Base-by-base conservation (phyloP, 1,139 yeast genomes). In the Sugiyamaella paludigena region DNA sequence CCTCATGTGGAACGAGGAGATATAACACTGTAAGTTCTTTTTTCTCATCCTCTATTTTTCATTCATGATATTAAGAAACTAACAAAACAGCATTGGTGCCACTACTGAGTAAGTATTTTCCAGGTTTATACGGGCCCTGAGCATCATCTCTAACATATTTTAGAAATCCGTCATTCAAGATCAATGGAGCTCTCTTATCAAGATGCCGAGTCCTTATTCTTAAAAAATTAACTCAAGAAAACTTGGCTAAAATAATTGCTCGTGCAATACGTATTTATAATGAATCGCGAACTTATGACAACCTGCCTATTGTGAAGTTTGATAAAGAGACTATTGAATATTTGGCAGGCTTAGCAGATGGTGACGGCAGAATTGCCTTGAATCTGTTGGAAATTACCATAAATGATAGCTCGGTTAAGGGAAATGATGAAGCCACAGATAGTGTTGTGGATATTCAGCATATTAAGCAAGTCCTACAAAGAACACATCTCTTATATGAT, bases 161-260 rank as follows among this genome's bases (percentile, higher is more conserved):
- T 19, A 19, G 24, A 44, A 94, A 94, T 63, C 98, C 98, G 1
- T 86, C 96, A 28, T 94, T 92, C 66, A 88, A 87, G 48, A 67
- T 92, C 39, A 89, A 89, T 60, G 86, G 88, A 60, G 98, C 98
- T 0, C 69, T 92, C 44, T 71, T 92, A 31, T 88, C 97, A 11
- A 73, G 99, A 55, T 84, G 95, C 71, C 85, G 92, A 55, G 88
- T 94, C 0, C 87, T 92, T 66, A 84, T 84, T 1, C 74, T 92
- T 70, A 81, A 85, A 50, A 83, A 86, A 47, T 72, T 92, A 29
- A 66, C 70, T 1, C 64, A 66, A 1, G 73, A 71, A 1, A 87
- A 91, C 11, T 67, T 88, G 40, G 73, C 73, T 29, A 73, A 72
- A 41, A 79, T 91, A 7, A 68, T 92, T 4, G 70, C 74, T 26